Conservation (phyloP, 169 alveolate species). For the Cryptosporidium canis region DNA sequence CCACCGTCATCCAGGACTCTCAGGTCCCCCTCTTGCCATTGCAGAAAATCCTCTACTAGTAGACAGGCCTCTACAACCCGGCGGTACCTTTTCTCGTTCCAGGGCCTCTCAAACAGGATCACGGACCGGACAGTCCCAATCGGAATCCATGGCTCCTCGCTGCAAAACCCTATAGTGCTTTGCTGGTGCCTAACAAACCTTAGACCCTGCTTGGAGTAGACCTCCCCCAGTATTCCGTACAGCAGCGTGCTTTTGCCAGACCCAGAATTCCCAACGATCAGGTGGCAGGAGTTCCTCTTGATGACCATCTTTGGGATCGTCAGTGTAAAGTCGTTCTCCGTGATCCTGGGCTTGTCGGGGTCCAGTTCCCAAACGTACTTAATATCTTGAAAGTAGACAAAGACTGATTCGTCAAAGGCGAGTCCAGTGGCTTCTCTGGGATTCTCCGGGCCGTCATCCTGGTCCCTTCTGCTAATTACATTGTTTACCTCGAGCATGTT, state of each 20-base stretch:
- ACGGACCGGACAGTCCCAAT: constrained; percentile 83
- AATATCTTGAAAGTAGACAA: constrained; percentile 11
- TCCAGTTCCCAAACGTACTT: constrained; percentile 14
- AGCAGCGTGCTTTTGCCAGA: constrained; percentile 53
- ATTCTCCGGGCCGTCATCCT: not conserved
- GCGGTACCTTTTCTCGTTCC: constrained; percentile 75
- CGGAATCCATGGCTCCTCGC: constrained; percentile 81
- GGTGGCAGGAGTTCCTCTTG: constrained; percentile 23
- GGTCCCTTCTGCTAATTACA: not conserved
- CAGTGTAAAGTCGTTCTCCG: not conserved
- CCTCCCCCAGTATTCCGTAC: constrained; percentile 61
- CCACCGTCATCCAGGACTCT: constrained; percentile 81
- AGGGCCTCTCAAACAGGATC: constrained; percentile 81
- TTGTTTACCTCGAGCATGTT: constrained; percentile 8
- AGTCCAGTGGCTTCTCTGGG: not conserved
- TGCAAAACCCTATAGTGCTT: constrained; percentile 47
- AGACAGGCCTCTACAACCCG: constrained; percentile 77
- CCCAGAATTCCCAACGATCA: constrained; percentile 42
- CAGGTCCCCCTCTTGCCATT: constrained; percentile 82
- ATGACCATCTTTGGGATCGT: constrained; percentile 28
- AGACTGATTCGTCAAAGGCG: not conserved
- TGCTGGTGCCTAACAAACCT: not conserved
- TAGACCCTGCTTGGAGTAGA: constrained; percentile 39
- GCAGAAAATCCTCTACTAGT: constrained; percentile 77
- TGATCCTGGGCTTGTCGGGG: not conserved